Evolutionary conservation across 768 basidiomycete genomes (phyloP).

Genomic region (Calocera viscosa): DNA sequence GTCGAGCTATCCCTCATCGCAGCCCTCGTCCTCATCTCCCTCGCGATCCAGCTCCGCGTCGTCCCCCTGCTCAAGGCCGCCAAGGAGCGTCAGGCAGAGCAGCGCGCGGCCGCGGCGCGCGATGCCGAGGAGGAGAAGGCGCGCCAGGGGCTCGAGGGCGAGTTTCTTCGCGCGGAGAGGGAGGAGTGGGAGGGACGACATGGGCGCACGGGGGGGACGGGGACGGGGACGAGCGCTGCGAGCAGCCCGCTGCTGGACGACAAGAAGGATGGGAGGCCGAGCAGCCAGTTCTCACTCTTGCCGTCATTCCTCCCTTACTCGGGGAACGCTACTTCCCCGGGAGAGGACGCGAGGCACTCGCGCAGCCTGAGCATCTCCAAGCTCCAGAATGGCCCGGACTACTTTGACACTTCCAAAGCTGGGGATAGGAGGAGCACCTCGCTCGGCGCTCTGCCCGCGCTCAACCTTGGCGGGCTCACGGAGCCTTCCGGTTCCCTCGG

Average conservation of each 20-base stretch:
- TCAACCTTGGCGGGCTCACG: slow-evolving; percentile 4
- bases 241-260: not conserved
- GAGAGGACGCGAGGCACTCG: not conserved
- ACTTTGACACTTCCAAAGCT: not conserved
- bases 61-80: slow-evolving; percentile 50
- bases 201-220: slow-evolving; percentile 30
- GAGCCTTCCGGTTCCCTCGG: not conserved
- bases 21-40: slow-evolving; percentile 72
- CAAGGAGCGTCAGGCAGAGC: slow-evolving; percentile 67
- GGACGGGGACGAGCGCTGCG: not conserved
- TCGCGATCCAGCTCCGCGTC: slow-evolving; percentile 80
- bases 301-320: not conserved
- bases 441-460: not conserved
- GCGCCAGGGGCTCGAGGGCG: slow-evolving; percentile 49
- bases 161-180: slow-evolving; percentile 46
- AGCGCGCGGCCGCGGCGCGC: slow-evolving; percentile 59
- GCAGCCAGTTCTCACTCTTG: not conserved
- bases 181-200: slow-evolving; percentile 82
- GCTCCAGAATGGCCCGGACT: not conserved
- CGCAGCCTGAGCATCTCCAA: not conserved
- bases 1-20: slow-evolving; percentile 84
- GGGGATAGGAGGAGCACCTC: not conserved
- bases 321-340: not conserved
- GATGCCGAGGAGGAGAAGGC: slow-evolving; percentile 65
- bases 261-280: slow-evolving; percentile 4